Percentiles rank a stretch among this genome's conserved stretches.
Evolutionary conservation across 495 filamentous ascomycete species (phyloP).

Genomic region (Aspergillus wentii): DNA sequence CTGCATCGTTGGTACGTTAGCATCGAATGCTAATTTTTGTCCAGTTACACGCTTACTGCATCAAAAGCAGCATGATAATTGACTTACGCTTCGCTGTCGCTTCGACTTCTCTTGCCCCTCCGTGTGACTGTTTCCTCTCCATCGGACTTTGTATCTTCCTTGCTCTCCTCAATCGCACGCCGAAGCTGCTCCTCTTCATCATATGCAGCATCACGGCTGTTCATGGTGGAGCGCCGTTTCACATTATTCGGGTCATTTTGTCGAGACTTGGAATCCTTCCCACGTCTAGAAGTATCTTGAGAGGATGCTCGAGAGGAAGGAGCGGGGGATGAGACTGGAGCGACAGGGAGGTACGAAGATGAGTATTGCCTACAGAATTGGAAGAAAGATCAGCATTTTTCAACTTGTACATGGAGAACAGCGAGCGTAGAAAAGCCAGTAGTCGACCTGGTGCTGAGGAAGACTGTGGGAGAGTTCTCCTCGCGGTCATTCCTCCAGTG

Average conservation of each 20-base stretch:
- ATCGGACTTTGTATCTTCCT: slow-evolving; percentile 54
- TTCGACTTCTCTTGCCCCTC: slow-evolving; percentile 76
- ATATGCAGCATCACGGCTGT: slow-evolving; percentile 91
- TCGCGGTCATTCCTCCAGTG: no score
- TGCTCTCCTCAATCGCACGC: slow-evolving; percentile 92
- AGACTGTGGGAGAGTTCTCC: no score
- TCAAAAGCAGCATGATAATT: no score
- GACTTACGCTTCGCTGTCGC: slow-evolving; percentile 89
- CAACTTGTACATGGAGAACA: no score
- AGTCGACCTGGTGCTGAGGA: no score
- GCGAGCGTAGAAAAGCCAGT: no score
- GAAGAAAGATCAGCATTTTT: slow-evolving; percentile 30
- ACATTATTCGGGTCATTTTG: slow-evolving; percentile 42
- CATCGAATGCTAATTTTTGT: no score
- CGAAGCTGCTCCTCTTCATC: slow-evolving; percentile 90
- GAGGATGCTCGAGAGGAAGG: slow-evolving; percentile 41
- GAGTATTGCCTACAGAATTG: slow-evolving; percentile 51
- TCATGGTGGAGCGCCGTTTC: slow-evolving; percentile 95
- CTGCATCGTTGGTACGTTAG: no score
- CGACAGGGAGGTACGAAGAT: slow-evolving; percentile 65
- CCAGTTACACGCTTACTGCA: no score
- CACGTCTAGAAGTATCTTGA: slow-evolving; percentile 41
- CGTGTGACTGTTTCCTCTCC: slow-evolving; percentile 46
- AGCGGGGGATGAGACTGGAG: slow-evolving; percentile 38
- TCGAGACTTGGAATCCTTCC: slow-evolving; percentile 43